Evolutionary conservation across 164 flowering plant genomes (phyloP), one percentile per base, ranked within the genome.

Genomic region (Aristolochia contorta): DNA sequence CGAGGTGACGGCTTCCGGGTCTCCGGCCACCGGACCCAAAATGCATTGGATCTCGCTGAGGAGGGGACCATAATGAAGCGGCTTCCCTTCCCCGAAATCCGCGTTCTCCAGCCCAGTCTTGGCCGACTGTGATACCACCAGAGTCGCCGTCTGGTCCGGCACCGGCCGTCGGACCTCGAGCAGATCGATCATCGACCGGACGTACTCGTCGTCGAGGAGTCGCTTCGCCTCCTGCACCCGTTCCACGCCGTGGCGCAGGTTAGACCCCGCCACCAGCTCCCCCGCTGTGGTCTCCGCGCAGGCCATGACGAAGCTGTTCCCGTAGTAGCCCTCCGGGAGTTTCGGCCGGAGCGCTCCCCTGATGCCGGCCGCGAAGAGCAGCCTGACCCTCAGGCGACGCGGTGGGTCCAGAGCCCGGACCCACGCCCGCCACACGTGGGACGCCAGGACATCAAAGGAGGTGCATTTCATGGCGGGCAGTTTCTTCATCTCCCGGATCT

Each of bases 361-460:
- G 5, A 92, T 63, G 60, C 81, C 83, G 21, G 79, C 81, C 1
- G 95, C 85, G 76, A 92, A 92, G 0, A 92, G 80, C 19, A 92
- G 96, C 70, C 87, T 92, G n/a, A 83, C 84, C 2, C 37, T 49
- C 22, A 70, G n/a, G 67, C 1, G 74, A 65, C 0, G 71, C 1
- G 79, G 68, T 23, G 77, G 71, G 53, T 67, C 75, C 16, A 92
- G 74, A 0, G 96, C 67, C 27, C 70, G 65, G 27, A 79, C 84
- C 98, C 98, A 92, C 3, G 78, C 73, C 2, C 86, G 86, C 98
- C 98, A 92, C 65, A 90, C 83, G 79, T 92, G 98, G 1, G 88
- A 61, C 0, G 98, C 96, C 0, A 92, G 74, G 19, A 79, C 82
- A 64, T 92, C 98, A 55, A 92, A 92, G 46, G 91, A 72, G 68